Base-by-base conservation (phyloP, 1,139 yeast species). In the Taiozyma sp. region DNA sequence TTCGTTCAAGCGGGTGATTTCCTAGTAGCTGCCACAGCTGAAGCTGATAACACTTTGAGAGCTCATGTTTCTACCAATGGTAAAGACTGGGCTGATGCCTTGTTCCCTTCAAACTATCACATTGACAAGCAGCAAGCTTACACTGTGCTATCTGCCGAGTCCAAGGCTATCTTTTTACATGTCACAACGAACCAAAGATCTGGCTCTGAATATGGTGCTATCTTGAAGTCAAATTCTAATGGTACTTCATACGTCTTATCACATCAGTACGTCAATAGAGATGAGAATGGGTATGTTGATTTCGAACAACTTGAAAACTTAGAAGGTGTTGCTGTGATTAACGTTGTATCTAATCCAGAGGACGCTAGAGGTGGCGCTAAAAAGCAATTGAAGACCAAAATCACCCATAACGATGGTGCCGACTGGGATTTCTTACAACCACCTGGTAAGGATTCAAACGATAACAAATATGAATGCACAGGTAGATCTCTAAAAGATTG, bases 341-440 rank as follows among this genome's bases (percentile, higher is more conserved):
- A 93, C 65, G 72, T 78, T 6, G 96, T 92, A 8, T 59, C 70
- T 9, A 87, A 87, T 62, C 65, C 76, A 1, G 70, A 71, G 0
- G 75, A 74, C 12, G 78, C 74, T 4, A 61, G 65, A 22, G 70
- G 72, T 4, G 70, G 75, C 3, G 72, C 69, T 1, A 61, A 60
- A 2, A 90, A 91, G 67, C 70, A 74, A 57, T 68, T 92, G 54
- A 83, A 83, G 65, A 80, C 97, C 0, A 76, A 74, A 66, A 88
- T 92, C 46, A 81, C 98, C 0, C 91, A 85, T 64, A 90, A 91
- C 66, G 98, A 93, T 69, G 99, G 97, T 51, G 90, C 93, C n/a
- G 85, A 85, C 57, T 93, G 99, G 98, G 67, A 74, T 9, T 83
- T 72, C 57, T 62, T 93, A 34, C 64, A 68, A 1, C 93, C 97